These are phyloP conservation scores for Backusella psychrophila DNA, from an alignment of 192 early-diverging fungal genomes.

Conservation along the genomic window DNA sequence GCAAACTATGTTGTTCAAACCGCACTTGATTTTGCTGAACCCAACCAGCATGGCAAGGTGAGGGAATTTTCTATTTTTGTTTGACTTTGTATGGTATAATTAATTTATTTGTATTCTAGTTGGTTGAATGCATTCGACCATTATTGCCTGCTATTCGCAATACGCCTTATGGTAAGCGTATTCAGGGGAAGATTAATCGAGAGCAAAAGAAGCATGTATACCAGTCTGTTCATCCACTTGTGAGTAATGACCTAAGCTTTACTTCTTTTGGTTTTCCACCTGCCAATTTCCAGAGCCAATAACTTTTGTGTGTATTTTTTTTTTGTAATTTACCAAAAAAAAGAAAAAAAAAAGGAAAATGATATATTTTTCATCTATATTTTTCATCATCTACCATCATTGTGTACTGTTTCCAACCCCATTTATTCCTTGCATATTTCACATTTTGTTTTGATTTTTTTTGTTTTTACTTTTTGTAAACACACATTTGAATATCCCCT, in stretches of 20 bases:
- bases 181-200: slow-evolving; percentile 72
- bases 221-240: slow-evolving; percentile 2
- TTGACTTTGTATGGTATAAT: neutral
- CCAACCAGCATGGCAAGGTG: slow-evolving; percentile 61
- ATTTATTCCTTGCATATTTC: too few species aligned
- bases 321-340: neutral
- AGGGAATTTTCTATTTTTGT: neutral
- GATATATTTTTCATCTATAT: too few species aligned
- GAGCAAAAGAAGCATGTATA: slow-evolving; percentile 41
- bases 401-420: too few species aligned
- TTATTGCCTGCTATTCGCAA: slow-evolving; percentile 76
- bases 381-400: too few species aligned
- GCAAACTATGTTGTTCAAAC: slow-evolving; percentile 93
- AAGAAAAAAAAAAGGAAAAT: neutral
- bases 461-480: too few species aligned
- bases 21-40: slow-evolving; percentile 77
- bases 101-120: slow-evolving; percentile 25
- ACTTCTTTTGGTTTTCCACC: neutral
- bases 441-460: too few species aligned
- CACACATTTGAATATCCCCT: too few species aligned
- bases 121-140: slow-evolving; percentile 79
- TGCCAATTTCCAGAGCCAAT: neutral
- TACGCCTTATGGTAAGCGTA: slow-evolving; percentile 87
- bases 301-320: neutral
- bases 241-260: slow-evolving; percentile 1